phyloP scores from a whole-genome alignment of 2,329 filamentous ascomycete species.

The Ophiostoma fasciatum region DNA sequence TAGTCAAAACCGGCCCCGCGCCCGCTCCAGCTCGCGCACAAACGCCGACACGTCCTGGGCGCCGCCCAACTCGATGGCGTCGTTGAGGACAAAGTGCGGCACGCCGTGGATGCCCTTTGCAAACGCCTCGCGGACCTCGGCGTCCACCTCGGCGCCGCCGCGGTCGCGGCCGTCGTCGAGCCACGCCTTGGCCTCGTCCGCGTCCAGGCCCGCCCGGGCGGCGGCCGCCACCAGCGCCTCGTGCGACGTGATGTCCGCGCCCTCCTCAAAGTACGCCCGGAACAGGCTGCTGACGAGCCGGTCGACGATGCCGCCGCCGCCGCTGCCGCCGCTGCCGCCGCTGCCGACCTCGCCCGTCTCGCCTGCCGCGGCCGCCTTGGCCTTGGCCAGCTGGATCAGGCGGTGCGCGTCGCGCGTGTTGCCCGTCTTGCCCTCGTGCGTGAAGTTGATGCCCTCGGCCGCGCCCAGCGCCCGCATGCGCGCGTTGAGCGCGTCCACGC shows the following conservation, averaged over 20 bases:
- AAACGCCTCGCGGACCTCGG: slow-evolving; percentile 37
- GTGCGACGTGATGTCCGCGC: slow-evolving; percentile 45
- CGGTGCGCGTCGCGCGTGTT: slow-evolving; percentile 71
- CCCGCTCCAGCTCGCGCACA: slow-evolving; percentile 45
- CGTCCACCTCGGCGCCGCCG: slow-evolving; percentile 43
- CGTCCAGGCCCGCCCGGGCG: slow-evolving; percentile 37
- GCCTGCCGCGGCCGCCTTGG: slow-evolving; percentile 22
- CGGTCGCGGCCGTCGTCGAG: slow-evolving; percentile 35
- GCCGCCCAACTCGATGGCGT: slow-evolving; percentile 49
- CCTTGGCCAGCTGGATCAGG: slow-evolving; percentile 53
- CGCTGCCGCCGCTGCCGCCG: background rate
- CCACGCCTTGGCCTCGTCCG: slow-evolving; percentile 36
- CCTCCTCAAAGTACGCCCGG: slow-evolving; percentile 49
- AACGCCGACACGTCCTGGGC: slow-evolving; percentile 58
- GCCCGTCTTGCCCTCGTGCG: slow-evolving; percentile 55
- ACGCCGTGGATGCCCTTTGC: slow-evolving; percentile 46
- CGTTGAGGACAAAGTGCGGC: slow-evolving; percentile 62
- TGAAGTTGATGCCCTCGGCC: slow-evolving; percentile 57
- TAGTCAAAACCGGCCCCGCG: slow-evolving; percentile 8
- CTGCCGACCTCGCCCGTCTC: too few relatives aligned
- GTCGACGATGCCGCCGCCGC: slow-evolving; percentile 12
- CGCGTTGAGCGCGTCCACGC: slow-evolving; percentile 17
- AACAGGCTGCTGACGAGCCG: slow-evolving; percentile 49
- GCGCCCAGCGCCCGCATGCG: slow-evolving; percentile 40
- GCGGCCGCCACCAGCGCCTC: slow-evolving; percentile 37